Evolutionary conservation across 2,329 filamentous ascomycete species (phyloP).

Genomic region (Myrmaecium sp.): DNA sequence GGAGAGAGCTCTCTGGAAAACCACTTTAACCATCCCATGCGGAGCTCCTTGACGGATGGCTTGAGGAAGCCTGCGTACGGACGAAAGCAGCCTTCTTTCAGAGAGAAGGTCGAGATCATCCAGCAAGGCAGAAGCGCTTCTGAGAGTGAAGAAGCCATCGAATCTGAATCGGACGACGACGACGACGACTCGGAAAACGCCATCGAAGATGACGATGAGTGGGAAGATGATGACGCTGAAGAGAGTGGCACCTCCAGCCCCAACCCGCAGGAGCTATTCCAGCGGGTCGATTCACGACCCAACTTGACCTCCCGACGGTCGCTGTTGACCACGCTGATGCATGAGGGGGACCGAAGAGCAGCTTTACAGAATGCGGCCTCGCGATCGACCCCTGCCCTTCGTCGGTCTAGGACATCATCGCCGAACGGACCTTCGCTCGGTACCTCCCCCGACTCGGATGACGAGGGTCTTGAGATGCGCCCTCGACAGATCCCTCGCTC

Average conservation of each 20-base stretch:
- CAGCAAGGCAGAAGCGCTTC: slow-evolving; percentile 34
- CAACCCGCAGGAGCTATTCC: slow-evolving; percentile 67
- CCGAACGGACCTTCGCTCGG: slow-evolving; percentile 52
- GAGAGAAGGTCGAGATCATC: slow-evolving; percentile 55
- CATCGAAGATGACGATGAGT: slow-evolving; percentile 27
- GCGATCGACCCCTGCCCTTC: slow-evolving; percentile 35
- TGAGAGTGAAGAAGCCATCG: slow-evolving; percentile 41
- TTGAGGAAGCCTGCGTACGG: slow-evolving; percentile 28
- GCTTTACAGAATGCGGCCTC: slow-evolving; percentile 52
- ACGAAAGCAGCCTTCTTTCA: slow-evolving; percentile 73
- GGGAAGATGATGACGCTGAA: slow-evolving; percentile 48
- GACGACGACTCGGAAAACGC: slow-evolving; percentile 23
- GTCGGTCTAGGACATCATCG: slow-evolving; percentile 46
- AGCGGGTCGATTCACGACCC: slow-evolving; percentile 74
- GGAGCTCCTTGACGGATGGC: slow-evolving; percentile 38
- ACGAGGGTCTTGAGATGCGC: slow-evolving; percentile 42
- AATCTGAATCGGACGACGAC: slow-evolving; percentile 44
- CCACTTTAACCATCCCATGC: slow-evolving; percentile 35
- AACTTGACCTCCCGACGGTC: slow-evolving; percentile 77
- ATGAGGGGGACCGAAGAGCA: slow-evolving; percentile 56
- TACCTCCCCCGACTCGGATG: slow-evolving; percentile 35
- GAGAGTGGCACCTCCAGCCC: slow-evolving; percentile 65
- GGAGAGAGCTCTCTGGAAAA: slow-evolving; percentile 61
- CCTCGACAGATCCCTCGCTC: slow-evolving; percentile 41
- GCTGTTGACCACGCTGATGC: slow-evolving; percentile 76